These are phyloP conservation scores for Clohesyomyces aquaticus DNA, from an alignment of 495 filamentous ascomycete species.

Conservation along the genomic window DNA sequence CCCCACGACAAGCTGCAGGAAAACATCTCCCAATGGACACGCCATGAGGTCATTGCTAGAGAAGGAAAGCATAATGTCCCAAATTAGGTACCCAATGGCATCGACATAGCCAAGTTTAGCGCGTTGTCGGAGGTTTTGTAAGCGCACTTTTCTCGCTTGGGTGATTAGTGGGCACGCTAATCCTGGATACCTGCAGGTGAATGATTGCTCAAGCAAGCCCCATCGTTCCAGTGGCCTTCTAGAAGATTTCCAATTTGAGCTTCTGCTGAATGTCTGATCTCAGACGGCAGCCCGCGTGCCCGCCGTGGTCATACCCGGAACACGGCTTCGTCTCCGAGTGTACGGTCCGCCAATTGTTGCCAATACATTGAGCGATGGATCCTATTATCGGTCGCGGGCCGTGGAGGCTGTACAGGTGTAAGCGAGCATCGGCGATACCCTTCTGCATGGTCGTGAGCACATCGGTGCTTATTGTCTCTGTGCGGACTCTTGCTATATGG, in stretches of 20 bases:
- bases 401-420: slow-evolving; percentile 23
- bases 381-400: slow-evolving; percentile 25
- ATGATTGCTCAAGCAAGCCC: neutral
- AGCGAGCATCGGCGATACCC: slow-evolving; percentile 19
- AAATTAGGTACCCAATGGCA: slow-evolving; percentile 26
- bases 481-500: neutral
- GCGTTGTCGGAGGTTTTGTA: slow-evolving; percentile 27
- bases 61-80: slow-evolving; percentile 11
- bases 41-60: slow-evolving; percentile 30
- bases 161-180: slow-evolving; percentile 19
- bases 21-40: slow-evolving; percentile 12
- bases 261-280: slow-evolving; percentile 20
- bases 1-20: slow-evolving; percentile 10
- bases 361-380: slow-evolving; percentile 4
- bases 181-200: slow-evolving; percentile 10
- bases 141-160: slow-evolving; percentile 28
- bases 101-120: neutral
- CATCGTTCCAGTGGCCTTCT: slow-evolving; percentile 11
- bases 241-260: slow-evolving; percentile 24
- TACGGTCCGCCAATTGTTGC: slow-evolving; percentile 24
- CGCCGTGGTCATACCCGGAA: too few relatives aligned
- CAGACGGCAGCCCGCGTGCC: slow-evolving; percentile 21
- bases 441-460: neutral
- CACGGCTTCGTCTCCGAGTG: slow-evolving; percentile 3
- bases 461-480: slow-evolving; percentile 19